Conservation (phyloP, 768 basidiomycete species). For the Terana coerulea region DNA sequence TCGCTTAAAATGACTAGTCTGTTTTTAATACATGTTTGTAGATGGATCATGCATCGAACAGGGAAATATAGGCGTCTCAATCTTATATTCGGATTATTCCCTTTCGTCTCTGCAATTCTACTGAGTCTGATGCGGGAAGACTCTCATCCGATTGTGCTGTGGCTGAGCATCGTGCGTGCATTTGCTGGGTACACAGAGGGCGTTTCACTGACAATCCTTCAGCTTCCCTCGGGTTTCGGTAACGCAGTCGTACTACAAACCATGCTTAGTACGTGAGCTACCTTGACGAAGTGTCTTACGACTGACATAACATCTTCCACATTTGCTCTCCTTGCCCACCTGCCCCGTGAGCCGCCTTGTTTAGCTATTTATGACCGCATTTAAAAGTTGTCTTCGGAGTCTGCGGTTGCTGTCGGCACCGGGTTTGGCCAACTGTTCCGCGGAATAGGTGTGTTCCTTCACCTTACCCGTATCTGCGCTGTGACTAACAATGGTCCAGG, state of each 20-base stretch:
- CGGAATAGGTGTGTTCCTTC: no score
- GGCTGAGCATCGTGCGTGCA: slow-evolving; percentile 56
- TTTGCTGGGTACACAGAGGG: not conserved
- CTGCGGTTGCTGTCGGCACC: slow-evolving; percentile 62
- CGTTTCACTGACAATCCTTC: not conserved
- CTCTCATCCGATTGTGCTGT: slow-evolving; percentile 45
- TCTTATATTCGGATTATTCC: slow-evolving; percentile 58
- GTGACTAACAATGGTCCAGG: no score
- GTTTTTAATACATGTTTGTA: slow-evolving; percentile 12
- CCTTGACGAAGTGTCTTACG: no score
- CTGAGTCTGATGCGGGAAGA: slow-evolving; percentile 47
- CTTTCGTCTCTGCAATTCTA: slow-evolving; percentile 50
- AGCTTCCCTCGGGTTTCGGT: slow-evolving; percentile 73
- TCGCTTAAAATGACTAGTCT: no score
- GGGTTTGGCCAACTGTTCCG: slow-evolving; percentile 68
- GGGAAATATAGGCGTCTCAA: slow-evolving; percentile 62
- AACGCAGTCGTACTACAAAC: slow-evolving; percentile 71
- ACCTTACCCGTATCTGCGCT: no score
- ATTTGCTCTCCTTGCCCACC: slow-evolving; percentile 64
- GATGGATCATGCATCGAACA: slow-evolving; percentile 60
- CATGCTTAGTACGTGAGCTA: slow-evolving; percentile 52
- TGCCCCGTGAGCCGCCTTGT: slow-evolving; percentile 44
- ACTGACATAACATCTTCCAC: slow-evolving; percentile 24
- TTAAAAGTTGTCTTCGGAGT: slow-evolving; percentile 42
- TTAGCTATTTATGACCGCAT: not conserved